phyloP scores from a whole-genome alignment of 441 rosid species.

The Populus hybrid region DNA sequence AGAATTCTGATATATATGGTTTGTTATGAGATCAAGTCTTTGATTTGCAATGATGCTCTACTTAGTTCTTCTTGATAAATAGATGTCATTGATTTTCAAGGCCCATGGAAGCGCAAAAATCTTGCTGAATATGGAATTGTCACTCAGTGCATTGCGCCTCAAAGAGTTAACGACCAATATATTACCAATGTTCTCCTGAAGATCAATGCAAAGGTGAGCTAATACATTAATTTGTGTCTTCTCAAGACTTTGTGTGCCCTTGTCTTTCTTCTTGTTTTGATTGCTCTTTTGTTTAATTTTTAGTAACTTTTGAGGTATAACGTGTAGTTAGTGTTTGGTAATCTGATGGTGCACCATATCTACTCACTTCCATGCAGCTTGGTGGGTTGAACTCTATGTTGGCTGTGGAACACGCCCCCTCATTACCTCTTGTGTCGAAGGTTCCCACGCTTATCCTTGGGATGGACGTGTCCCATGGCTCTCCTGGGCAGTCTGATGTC shows the following conservation, averaged over 20 bases:
- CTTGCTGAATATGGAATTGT: slow-evolving; percentile 70
- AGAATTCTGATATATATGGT: slow-evolving; percentile 79
- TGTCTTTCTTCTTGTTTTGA: neutral
- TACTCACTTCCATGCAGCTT: slow-evolving; percentile 39
- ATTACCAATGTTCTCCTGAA: slow-evolving; percentile 65
- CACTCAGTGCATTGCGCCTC: slow-evolving; percentile 72
- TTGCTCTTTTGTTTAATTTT: neutral
- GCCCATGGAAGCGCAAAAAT: slow-evolving; percentile 77
- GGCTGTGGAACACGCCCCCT: slow-evolving; percentile 63
- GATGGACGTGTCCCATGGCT: too few species aligned
- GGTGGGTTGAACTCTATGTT: slow-evolving; percentile 73
- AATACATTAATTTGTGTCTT: neutral
- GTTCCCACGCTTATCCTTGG: slow-evolving; percentile 70
- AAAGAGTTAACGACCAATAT: slow-evolving; percentile 67
- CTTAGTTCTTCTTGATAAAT: neutral
- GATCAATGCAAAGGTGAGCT: slow-evolving; percentile 74
- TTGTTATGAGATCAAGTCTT: slow-evolving; percentile 3
- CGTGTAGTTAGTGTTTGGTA: neutral
- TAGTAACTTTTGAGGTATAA: neutral
- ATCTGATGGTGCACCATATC: neutral
- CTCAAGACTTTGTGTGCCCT: neutral
- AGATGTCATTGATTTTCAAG: slow-evolving; percentile 27
- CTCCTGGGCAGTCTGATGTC: slow-evolving; percentile 69
- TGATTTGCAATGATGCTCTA: neutral
- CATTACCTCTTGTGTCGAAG: slow-evolving; percentile 61